Percentiles rank a stretch among this genome's conserved stretches.
These are phyloP conservation scores for Neoboletus brunneissimus DNA, from an alignment of 768 basidiomycete species.

Conservation along the genomic window DNA sequence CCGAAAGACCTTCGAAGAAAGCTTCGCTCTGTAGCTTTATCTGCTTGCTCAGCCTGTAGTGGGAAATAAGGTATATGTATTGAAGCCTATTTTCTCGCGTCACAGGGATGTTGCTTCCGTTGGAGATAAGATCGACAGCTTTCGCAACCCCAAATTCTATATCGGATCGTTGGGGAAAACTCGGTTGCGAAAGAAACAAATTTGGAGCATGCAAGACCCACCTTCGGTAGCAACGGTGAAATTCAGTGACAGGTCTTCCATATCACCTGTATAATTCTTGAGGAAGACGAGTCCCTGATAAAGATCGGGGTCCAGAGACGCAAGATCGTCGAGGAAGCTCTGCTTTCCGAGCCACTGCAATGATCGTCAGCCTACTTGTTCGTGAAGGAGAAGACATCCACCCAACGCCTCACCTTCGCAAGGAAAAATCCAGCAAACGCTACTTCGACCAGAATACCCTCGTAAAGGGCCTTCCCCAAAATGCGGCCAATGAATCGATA, in stretches of 20 bases:
- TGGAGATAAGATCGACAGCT: conserved; percentile 73
- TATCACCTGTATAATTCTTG: conserved; percentile 85
- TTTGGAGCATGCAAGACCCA: conserved; percentile 31
- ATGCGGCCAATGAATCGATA: conserved; percentile 92
- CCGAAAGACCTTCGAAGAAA: conserved; percentile 90
- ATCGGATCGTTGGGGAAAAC: not conserved
- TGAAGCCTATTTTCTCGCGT: conserved; percentile 85
- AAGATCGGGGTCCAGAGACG: conserved; percentile 86
- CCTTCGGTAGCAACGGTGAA: conserved; percentile 89
- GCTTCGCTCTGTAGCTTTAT: conserved; percentile 80
- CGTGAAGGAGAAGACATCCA: not conserved
- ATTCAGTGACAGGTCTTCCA: conserved; percentile 85
- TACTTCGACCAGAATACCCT: conserved; percentile 92
- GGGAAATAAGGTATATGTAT: conserved; percentile 87
- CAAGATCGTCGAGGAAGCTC: conserved; percentile 89
- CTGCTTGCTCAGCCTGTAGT: conserved; percentile 85
- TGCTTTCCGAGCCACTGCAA: conserved; percentile 88
- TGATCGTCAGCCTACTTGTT: not conserved
- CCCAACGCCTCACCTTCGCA: conserved; percentile 56
- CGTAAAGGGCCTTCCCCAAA: conserved; percentile 94
- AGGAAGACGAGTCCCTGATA: conserved; percentile 91
- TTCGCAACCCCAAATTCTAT: conserved; percentile 80
- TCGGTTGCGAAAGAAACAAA: not conserved
- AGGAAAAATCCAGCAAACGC: conserved; percentile 96
- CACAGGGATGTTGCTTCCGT: conserved; percentile 80